Conservation (phyloP, 495 filamentous ascomycete genomes). For the Neurospora sp. region DNA sequence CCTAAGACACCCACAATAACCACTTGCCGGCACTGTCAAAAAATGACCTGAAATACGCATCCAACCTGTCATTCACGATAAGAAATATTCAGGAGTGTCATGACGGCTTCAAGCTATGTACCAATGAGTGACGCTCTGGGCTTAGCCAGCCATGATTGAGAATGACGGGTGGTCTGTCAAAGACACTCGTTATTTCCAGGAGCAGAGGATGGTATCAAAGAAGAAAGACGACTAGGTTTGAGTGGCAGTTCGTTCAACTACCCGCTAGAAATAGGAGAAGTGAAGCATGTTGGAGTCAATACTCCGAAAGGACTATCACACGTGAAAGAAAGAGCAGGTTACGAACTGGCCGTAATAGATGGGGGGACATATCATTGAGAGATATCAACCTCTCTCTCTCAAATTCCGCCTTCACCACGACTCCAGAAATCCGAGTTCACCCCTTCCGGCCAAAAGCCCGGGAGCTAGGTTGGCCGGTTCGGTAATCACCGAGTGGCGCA, state of each 20-base stretch:
- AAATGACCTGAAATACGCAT: not conserved
- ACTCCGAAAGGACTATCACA: not conserved
- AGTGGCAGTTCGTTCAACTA: not conserved
- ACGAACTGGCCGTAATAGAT: not conserved
- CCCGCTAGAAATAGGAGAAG: not conserved
- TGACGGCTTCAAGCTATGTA: not conserved
- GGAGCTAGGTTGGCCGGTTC: not conserved
- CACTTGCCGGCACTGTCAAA: not conserved
- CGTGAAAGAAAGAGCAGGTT: not conserved
- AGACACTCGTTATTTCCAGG: not conserved
- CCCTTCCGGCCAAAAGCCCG: not conserved
- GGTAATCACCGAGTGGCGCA: not conserved
- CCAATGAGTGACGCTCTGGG: not conserved
- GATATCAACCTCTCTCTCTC: not conserved
- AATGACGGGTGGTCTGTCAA: not conserved
- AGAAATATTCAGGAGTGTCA: not conserved
- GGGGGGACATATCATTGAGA: not conserved
- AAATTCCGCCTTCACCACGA: not conserved
- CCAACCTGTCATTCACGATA: not conserved
- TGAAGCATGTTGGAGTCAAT: not conserved
- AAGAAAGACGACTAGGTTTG: not conserved
- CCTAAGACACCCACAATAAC: not conserved
- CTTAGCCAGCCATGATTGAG: not conserved
- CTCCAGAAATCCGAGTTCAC: not conserved
- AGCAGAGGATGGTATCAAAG: not conserved